These are phyloP conservation scores for Pelargonium citronellum DNA, from an alignment of 441 rosid genomes.

Conservation along the genomic window DNA sequence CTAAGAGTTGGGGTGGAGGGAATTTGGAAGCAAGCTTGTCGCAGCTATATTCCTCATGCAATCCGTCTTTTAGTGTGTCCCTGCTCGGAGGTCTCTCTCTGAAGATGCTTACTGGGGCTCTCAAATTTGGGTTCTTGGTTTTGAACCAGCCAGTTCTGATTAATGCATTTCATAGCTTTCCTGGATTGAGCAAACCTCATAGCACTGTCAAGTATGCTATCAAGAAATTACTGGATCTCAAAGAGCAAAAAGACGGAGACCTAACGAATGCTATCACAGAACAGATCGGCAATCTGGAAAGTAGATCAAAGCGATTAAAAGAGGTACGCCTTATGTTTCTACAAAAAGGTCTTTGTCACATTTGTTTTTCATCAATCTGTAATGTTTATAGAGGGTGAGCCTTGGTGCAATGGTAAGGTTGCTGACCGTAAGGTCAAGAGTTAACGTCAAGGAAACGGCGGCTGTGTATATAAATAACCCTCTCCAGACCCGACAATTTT, in stretches of 20 bases:
- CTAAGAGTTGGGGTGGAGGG: slow-evolving; percentile 49
- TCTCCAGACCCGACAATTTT: too few species aligned
- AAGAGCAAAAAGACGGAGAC: slow-evolving; percentile 45
- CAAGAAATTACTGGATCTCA: slow-evolving; percentile 63
- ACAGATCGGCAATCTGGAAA: slow-evolving; percentile 42
- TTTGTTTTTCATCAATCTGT: background rate
- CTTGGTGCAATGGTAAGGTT: too few species aligned
- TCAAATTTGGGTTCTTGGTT: slow-evolving; percentile 61
- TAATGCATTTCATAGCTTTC: slow-evolving; percentile 59
- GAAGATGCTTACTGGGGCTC: slow-evolving; percentile 63
- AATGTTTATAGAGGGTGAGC: too few species aligned
- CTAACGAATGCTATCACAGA: slow-evolving; percentile 45
- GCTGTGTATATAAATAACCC: too few species aligned
- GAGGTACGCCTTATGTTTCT: slow-evolving; percentile 46
- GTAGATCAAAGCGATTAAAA: slow-evolving; percentile 61
- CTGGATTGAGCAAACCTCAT: slow-evolving; percentile 88
- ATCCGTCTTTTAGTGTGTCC: slow-evolving; percentile 48
- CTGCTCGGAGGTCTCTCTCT: slow-evolving; percentile 76
- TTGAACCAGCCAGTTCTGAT: slow-evolving; percentile 43
- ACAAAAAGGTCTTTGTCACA: background rate
- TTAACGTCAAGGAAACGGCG: too few species aligned
- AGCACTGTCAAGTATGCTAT: slow-evolving; percentile 69
- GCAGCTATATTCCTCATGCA: slow-evolving; percentile 39
- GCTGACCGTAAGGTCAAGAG: too few species aligned
- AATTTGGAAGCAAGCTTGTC: slow-evolving; percentile 44